A percentile compares a stretch with the other conserved stretches of the same genome.
Evolutionary conservation across 768 basidiomycete species (phyloP).

Genomic region (Suillus brevipes): DNA sequence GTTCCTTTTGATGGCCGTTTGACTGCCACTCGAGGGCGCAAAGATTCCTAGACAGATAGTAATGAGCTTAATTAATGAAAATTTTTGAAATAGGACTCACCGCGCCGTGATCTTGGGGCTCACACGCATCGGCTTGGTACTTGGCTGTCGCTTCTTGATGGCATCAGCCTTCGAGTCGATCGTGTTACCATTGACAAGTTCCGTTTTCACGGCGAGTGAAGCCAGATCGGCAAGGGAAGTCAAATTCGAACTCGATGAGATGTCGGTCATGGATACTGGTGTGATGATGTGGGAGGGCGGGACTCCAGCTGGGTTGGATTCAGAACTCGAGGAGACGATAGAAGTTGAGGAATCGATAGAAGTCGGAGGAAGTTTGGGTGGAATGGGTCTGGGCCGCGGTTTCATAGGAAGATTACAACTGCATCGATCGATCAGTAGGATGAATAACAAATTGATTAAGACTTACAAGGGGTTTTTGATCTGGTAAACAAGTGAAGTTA

Average conservation of each 20-base stretch:
- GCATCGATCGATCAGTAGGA: neutral
- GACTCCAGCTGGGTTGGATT: neutral
- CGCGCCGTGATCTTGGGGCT: too few relatives aligned
- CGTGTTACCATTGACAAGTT: neutral
- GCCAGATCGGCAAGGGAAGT: too few relatives aligned
- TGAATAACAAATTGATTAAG: neutral
- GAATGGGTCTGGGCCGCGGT: neutral
- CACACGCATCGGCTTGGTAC: too few relatives aligned
- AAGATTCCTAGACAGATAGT: neutral
- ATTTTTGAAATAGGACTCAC: too few relatives aligned
- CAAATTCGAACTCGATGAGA: neutral
- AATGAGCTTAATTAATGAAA: too few relatives aligned
- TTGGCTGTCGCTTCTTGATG: too few relatives aligned
- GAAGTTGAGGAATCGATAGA: neutral
- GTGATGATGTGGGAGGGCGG: neutral
- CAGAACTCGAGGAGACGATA: neutral
- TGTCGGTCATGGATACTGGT: neutral
- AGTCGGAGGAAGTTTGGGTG: neutral
- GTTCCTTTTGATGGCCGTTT: neutral
- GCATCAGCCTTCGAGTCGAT: neutral
- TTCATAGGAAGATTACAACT: neutral
- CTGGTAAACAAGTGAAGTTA: neutral
- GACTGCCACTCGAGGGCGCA: neutral
- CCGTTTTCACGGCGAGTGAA: neutral
- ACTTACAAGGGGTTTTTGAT: neutral